Percentiles rank a stretch among this genome's conserved stretches.
Conservation (phyloP, 192 early-diverging fungal species). For the Coemansia sp. region DNA sequence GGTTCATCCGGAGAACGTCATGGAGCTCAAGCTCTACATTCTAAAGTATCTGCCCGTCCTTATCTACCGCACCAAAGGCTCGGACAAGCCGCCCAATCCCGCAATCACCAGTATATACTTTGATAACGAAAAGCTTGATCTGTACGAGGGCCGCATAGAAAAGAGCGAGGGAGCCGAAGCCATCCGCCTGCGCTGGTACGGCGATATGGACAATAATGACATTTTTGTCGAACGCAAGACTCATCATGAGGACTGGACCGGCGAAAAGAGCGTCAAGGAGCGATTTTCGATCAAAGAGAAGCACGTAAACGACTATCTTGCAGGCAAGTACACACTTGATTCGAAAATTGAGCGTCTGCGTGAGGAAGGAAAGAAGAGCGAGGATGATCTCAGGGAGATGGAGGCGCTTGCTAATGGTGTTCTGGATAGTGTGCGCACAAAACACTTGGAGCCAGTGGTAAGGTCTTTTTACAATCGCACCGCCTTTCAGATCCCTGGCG, state of each 20-base stretch:
- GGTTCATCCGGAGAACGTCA: conserved; percentile 94
- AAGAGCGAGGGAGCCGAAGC: conserved; percentile 86
- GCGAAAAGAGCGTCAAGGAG: conserved; percentile 87
- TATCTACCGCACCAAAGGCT: conserved; percentile 78
- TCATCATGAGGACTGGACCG: conserved; percentile 90
- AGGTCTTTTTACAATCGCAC: conserved; percentile 96
- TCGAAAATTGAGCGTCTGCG: conserved; percentile 76
- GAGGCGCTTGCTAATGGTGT: conserved; percentile 71
- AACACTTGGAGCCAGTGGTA: conserved; percentile 70
- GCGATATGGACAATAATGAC: conserved; percentile 79
- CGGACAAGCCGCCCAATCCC: conserved; percentile 70
- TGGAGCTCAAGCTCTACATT: conserved; percentile 90
- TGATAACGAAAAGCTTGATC: conserved; percentile 86
- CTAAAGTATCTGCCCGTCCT: conserved; percentile 89
- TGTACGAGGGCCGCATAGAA: conserved; percentile 86
- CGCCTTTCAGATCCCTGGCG: conserved; percentile 97
- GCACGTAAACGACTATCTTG: conserved; percentile 81
- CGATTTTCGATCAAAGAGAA: conserved; percentile 94
- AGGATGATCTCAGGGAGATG: conserved; percentile 75
- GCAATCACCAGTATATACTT: conserved; percentile 93
- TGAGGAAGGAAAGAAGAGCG: conserved; percentile 66
- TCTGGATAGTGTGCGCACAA: conserved; percentile 64
- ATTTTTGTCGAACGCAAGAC: conserved; percentile 99
- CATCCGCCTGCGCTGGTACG: conserved; percentile 94
- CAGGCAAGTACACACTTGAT: conserved; percentile 75